phyloP scores from a whole-genome alignment of 2,329 filamentous ascomycete species.

The Alternaria sp. region DNA sequence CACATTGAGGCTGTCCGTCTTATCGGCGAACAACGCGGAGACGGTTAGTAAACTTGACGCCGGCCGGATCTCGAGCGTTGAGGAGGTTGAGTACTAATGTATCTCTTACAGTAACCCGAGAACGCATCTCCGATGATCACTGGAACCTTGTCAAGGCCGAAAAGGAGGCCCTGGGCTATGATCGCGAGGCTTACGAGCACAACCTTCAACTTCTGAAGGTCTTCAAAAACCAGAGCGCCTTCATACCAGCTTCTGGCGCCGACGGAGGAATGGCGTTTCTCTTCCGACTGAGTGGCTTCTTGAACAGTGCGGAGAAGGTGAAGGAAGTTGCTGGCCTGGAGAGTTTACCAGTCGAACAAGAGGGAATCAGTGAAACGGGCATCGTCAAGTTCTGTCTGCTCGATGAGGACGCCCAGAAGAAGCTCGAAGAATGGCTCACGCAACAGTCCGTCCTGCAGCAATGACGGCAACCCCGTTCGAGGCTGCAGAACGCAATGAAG shows the following conservation, averaged over 20 bases:
- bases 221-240: slow-evolving; percentile 35
- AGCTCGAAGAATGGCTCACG: slow-evolving; percentile 31
- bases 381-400: slow-evolving; percentile 41
- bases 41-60: slow-evolving; percentile 24
- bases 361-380: slow-evolving; percentile 33
- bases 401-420: slow-evolving; percentile 35
- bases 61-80: background rate
- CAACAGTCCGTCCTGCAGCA: slow-evolving; percentile 14
- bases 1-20: slow-evolving; percentile 42
- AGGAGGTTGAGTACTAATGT: background rate
- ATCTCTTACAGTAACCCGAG: slow-evolving; percentile 34
- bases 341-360: slow-evolving; percentile 35
- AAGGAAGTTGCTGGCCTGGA: slow-evolving; percentile 41
- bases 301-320: slow-evolving; percentile 37
- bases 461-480: background rate
- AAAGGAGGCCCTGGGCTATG: slow-evolving; percentile 48
- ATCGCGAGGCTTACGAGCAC: slow-evolving; percentile 54
- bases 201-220: slow-evolving; percentile 40
- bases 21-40: slow-evolving; percentile 46
- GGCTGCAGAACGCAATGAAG: no score
- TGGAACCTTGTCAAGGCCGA: slow-evolving; percentile 45
- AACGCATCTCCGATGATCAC: slow-evolving; percentile 48
- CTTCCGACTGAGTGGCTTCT: slow-evolving; percentile 41
- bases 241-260: slow-evolving; percentile 25
- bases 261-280: slow-evolving; percentile 35